These are phyloP conservation scores for Aphanocladium album DNA, from an alignment of 2,329 filamentous ascomycete species.

Conservation along the genomic window DNA sequence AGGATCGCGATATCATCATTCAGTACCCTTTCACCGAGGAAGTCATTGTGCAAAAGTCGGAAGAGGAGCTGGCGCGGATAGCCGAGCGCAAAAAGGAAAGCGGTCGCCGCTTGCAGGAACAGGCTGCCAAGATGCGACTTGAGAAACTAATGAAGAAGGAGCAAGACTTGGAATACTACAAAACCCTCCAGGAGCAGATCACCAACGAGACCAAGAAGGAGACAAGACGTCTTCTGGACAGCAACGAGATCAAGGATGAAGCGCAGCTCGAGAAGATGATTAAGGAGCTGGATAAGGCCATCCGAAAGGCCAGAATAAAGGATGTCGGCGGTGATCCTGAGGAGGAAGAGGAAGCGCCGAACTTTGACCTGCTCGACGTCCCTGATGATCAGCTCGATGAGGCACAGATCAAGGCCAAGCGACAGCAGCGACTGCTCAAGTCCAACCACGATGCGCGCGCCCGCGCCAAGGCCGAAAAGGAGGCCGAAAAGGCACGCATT, in stretches of 20 bases:
- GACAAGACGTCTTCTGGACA: constrained; percentile 75
- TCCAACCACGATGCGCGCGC: constrained; percentile 89
- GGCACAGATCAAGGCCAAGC: constrained; percentile 83
- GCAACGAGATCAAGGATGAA: constrained; percentile 90
- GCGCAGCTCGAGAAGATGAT: constrained; percentile 76
- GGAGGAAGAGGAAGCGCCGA: constrained; percentile 74
- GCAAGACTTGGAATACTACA: constrained; percentile 90
- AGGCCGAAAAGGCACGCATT: constrained; percentile 78
- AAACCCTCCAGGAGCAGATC: constrained; percentile 69
- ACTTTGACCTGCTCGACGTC: constrained; percentile 82
- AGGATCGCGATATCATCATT: constrained; percentile 81
- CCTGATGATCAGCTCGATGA: constrained; percentile 93
- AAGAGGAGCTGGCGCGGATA: constrained; percentile 84
- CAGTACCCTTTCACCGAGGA: constrained; percentile 95
- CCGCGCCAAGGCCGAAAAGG: constrained; percentile 93
- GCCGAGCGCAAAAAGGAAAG: constrained; percentile 95
- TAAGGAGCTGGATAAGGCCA: constrained; percentile 83
- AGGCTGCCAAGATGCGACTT: constrained; percentile 93
- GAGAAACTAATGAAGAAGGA: constrained; percentile 96
- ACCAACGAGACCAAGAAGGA: constrained; percentile 85
- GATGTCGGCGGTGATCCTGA: constrained; percentile 80
- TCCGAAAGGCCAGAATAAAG: constrained; percentile 86
- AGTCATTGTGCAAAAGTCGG: constrained; percentile 81
- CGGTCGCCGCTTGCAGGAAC: constrained; percentile 83
- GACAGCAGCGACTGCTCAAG: constrained; percentile 87